Conservation (phyloP, 768 basidiomycete genomes). For the Macrocybe gigantea region DNA sequence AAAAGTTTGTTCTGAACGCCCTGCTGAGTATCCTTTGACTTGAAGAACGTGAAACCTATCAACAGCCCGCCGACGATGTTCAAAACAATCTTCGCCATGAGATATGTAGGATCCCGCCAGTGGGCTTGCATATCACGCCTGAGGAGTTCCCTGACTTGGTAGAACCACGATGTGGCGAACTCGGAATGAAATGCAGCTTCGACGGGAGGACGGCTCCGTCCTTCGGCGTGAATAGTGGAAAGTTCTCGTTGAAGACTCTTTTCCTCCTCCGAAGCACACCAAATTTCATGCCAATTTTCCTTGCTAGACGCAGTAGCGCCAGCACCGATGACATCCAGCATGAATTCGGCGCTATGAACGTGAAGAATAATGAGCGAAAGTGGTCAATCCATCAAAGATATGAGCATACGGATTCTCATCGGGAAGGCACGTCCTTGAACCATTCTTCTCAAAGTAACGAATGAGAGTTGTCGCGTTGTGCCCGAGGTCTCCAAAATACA, state of each 20-base stretch:
- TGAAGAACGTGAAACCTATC: conserved; percentile 61
- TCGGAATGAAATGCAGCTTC: conserved; percentile 30
- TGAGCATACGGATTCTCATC: conserved; percentile 66
- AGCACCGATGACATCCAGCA: conserved; percentile 71
- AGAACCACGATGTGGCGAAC: conserved; percentile 49
- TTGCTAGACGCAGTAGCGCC: conserved; percentile 54
- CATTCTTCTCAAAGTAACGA: conserved; percentile 70
- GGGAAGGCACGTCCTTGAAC: conserved; percentile 52
- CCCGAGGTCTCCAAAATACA: conserved; percentile 73
- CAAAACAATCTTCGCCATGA: conserved; percentile 52
- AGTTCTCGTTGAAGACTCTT: conserved; percentile 30
- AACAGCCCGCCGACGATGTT: conserved; percentile 51
- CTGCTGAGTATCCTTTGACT: conserved; percentile 44
- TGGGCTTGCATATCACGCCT: conserved; percentile 38
- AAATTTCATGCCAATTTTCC: conserved; percentile 54
- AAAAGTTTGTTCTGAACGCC: conserved; percentile 66
- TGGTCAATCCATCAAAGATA: not conserved
- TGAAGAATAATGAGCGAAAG: not conserved
- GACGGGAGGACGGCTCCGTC: conserved; percentile 33
- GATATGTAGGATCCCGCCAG: conserved; percentile 56
- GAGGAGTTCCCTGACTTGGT: conserved; percentile 40
- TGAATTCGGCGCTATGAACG: conserved; percentile 45
- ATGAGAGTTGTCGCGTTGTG: conserved; percentile 56
- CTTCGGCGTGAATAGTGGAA: conserved; percentile 41
- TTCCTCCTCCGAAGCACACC: conserved; percentile 46